Evolutionary conservation across 2,329 filamentous ascomycete genomes (phyloP), one percentile per base, ranked within the genome.

Genomic region (Sporothrix phasma): DNA sequence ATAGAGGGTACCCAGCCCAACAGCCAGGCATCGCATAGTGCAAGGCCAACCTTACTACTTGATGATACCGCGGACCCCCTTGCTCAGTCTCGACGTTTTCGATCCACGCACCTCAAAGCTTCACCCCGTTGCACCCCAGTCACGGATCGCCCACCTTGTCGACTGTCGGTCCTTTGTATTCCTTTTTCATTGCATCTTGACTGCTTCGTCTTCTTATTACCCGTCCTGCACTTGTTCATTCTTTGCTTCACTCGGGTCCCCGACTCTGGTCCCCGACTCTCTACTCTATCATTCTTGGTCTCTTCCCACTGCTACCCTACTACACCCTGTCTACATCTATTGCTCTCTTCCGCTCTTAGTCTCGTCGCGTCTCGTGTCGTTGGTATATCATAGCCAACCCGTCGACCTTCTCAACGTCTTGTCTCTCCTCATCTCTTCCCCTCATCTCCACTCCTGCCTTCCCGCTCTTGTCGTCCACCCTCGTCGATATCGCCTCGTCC

Each of bases 31-130:
- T 51, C 34, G 13, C 34, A 62, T 53, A 53, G 26, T 61, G 46
- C 60, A 34, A 56, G 51, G 51, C 51, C 22, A 43, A 22, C 26
- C 60, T 26, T 61, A n/a, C 43, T 43, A 26, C 41, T 71, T 74
- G 73, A 74, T 60, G 71, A 73, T 72, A 72, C 67, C 69, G 71
- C 29, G 31, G 41, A 66, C 68, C 68, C 68, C 67, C 67, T 69
- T 70, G 68, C 68, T 68, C 69, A 15, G 29, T 37, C 10, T 49
- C 19, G 22, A 22, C 60, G 24, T 53, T 46, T n/a, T 54, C 66
- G 67, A 64, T 58, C 53, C 53, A n/a, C 53, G 53, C 22, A 34
- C 34, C 53, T 58, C 53, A 41, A 56, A 66, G 65, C 67, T 64
- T 68, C 66, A 66, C 66, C 67, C 39, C 26, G 34, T 58, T 41